phyloP scores from a whole-genome alignment of 352 stramenopile genomes.

The Aphanomyces invadans region DNA sequence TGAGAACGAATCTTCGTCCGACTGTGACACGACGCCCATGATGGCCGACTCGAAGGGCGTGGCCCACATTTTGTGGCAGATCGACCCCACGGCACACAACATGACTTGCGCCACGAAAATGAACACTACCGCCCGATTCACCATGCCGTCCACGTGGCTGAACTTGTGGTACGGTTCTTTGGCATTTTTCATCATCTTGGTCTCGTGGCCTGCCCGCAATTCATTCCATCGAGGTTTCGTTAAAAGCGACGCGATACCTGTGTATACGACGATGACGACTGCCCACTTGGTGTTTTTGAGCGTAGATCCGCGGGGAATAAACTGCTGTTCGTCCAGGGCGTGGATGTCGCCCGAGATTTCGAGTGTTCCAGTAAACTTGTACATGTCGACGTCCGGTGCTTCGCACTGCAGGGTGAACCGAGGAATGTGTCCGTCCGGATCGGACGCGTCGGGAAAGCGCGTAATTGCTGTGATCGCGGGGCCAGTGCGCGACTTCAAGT shows the following conservation, averaged over 20 bases:
- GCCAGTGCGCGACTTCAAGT: slow-evolving; percentile 57
- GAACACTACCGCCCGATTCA: slow-evolving; percentile 66
- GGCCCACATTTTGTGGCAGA: slow-evolving; percentile 30
- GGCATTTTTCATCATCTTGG: slow-evolving; percentile 87
- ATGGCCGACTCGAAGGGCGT: slow-evolving; percentile 2
- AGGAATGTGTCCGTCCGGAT: slow-evolving; percentile 34
- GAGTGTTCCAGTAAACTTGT: slow-evolving; percentile 68
- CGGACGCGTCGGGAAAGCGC: slow-evolving; percentile 25
- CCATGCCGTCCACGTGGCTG: slow-evolving; percentile 69
- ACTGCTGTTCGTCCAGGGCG: slow-evolving; percentile 69
- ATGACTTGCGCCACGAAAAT: slow-evolving; percentile 69
- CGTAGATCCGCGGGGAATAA: slow-evolving; percentile 57
- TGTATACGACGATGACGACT: slow-evolving; percentile 66
- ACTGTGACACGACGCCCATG: slow-evolving; percentile 12
- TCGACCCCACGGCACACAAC: slow-evolving; percentile 49
- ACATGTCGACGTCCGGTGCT: slow-evolving; percentile 65
- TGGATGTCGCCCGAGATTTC: slow-evolving; percentile 48
- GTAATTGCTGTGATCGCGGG: slow-evolving; percentile 36
- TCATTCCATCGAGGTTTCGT: background rate
- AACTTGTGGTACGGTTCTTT: slow-evolving; percentile 74
- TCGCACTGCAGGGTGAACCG: slow-evolving; percentile 69
- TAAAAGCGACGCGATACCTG: slow-evolving; percentile 25
- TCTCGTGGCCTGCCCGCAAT: slow-evolving; percentile 51
- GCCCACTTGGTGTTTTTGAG: slow-evolving; percentile 79
- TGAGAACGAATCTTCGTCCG: background rate